Base-by-base conservation (phyloP, 2,329 filamentous ascomycete species). In the Fusarium odoratissimum region DNA sequence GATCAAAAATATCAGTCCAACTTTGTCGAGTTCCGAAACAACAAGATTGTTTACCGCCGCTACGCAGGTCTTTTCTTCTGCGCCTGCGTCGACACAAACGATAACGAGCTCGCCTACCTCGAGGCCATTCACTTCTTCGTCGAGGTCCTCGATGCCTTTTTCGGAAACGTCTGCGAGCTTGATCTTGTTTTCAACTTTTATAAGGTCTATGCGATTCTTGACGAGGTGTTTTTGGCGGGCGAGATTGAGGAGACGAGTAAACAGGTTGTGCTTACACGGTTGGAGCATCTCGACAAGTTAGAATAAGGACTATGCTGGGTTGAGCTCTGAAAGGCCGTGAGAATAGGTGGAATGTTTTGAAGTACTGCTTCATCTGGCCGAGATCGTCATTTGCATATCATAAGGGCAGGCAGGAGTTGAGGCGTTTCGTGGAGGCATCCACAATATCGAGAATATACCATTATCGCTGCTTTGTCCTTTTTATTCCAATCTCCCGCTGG, bases 1-100 rank as follows among this genome's bases (percentile, higher is more conserved):
- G 96, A 99, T 84, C 96, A 99, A 82, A 99, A 99, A 82, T 97
- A 99, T 87, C 96, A 99, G 83, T 97, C 95, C 85, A 99, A 99
- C 86, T 99, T 99, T 80, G 96, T 99, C 88, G 96, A 99, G 85
- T 92, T 93, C 86, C 93, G 94, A 75, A 93, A 95, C 84, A 95
- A 95, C 81, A 98, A 98, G 86, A 93, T 99, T 78, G 94, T 99
- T 60, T 99, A 99, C 86, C 92, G 97, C 48, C 93, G 96, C 71
- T 99, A 99, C 84, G 96, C 96, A 0, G 96, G 96, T 1, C 91
- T 99, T 66, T 99, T 99, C 90, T 99, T 99, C 87, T 99, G 96
- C 87, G 97, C 95, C 60, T 98, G 96, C 84, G 96, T 99, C 81
- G 96, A 99, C 84, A 97, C 95, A 57, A 98, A 98, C 83, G 96